These are phyloP conservation scores for Grifola frondosa DNA, from an alignment of 1,284 basidiomycete genomes.

Conservation along the genomic window DNA sequence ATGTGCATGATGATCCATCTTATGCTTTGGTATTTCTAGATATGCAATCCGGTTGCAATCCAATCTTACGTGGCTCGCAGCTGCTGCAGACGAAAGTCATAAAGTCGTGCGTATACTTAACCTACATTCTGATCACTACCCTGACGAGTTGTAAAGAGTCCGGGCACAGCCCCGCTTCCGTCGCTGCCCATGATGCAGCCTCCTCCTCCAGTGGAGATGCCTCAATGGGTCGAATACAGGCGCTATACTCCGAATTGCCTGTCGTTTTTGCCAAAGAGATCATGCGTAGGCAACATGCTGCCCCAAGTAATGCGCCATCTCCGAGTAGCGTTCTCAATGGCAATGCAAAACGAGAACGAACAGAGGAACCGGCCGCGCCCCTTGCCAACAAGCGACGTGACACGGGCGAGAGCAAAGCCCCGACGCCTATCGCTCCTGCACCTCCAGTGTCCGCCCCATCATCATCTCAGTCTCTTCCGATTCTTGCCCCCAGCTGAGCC, in stretches of 20 bases:
- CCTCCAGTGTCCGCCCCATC: slow-evolving; percentile 20
- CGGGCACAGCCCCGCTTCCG: too few relatives aligned
- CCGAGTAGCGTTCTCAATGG: slow-evolving; percentile 24
- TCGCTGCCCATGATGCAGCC: slow-evolving; percentile 57
- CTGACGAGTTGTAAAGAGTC: slow-evolving; percentile 20
- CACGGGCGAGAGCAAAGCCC: slow-evolving; percentile 56
- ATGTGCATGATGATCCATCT: slow-evolving; percentile 9
- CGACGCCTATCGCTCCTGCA: slow-evolving; percentile 23
- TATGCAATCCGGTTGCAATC: slow-evolving; percentile 57
- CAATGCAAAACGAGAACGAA: slow-evolving; percentile 59
- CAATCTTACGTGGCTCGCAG: slow-evolving; percentile 68
- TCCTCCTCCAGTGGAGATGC: slow-evolving; percentile 51
- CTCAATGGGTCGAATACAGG: slow-evolving; percentile 57
- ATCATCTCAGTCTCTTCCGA: slow-evolving; percentile 9
- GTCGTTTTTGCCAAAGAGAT: slow-evolving; percentile 63
- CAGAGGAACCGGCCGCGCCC: slow-evolving; percentile 44
- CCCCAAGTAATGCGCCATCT: background rate
- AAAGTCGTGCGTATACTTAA: slow-evolving; percentile 40
- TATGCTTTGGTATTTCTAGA: slow-evolving; percentile 34
- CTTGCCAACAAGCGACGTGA: slow-evolving; percentile 63
- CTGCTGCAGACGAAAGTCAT: slow-evolving; percentile 53
- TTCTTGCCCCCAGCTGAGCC: slow-evolving; percentile 1
- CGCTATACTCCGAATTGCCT: slow-evolving; percentile 62
- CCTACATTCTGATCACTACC: background rate
- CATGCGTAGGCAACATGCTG: slow-evolving; percentile 43